Conservation (phyloP, 192 early-diverging fungal genomes). For the Entomortierella parvispora region DNA sequence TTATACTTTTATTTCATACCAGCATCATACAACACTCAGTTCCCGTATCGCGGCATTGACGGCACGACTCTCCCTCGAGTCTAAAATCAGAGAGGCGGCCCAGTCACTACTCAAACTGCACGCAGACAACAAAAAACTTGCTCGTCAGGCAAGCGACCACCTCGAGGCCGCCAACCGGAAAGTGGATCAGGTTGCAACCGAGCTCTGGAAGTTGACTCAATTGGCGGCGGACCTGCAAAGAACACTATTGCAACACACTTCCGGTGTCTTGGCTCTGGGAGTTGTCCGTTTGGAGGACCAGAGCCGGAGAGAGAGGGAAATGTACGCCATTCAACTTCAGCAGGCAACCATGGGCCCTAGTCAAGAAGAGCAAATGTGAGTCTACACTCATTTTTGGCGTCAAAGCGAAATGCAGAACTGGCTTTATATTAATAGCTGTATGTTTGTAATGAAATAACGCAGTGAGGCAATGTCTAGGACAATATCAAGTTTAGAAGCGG, state of each 20-base stretch:
- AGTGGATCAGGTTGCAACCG: constrained; percentile 60
- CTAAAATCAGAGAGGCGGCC: constrained; percentile 69
- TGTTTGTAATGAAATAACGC: neutral
- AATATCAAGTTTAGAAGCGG: constrained; percentile 24
- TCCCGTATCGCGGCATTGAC: constrained; percentile 57
- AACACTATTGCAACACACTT: constrained; percentile 63
- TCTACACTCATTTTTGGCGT: neutral
- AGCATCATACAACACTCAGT: constrained; percentile 64
- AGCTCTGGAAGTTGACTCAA: constrained; percentile 60
- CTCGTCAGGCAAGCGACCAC: constrained; percentile 62
- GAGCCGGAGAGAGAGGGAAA: constrained; percentile 28
- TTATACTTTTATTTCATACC: constrained; percentile 3
- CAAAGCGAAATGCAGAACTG: neutral
- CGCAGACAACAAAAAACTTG: constrained; percentile 61
- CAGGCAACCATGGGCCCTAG: constrained; percentile 8
- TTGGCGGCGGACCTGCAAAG: constrained; percentile 56
- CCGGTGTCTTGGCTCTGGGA: constrained; percentile 60
- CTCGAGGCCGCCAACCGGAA: constrained; percentile 60
- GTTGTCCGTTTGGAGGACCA: constrained; percentile 58
- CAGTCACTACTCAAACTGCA: constrained; percentile 63
- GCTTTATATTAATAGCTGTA: neutral
- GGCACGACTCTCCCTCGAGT: constrained; percentile 61
- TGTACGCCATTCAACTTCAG: constrained; percentile 24
- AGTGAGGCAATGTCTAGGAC: constrained; percentile 31
- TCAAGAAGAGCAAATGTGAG: constrained; percentile 34